A percentile compares a stretch with the other conserved stretches of the same genome.
Evolutionary conservation across 257 asterid genomes (phyloP).

Genomic region (Solanum chaucha): DNA sequence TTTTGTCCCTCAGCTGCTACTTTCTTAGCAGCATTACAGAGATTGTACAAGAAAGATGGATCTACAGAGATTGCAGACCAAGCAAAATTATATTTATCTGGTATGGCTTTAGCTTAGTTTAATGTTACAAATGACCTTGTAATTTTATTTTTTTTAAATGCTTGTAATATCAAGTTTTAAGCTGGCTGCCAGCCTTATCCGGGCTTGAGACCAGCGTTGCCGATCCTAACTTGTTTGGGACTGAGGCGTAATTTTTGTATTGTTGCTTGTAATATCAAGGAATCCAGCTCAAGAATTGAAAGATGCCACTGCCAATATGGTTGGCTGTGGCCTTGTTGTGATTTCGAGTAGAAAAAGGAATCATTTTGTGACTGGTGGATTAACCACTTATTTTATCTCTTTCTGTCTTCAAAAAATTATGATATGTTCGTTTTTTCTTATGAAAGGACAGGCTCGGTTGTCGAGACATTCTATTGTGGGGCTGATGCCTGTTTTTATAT

Average conservation of each 20-base stretch:
- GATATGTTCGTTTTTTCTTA: not conserved
- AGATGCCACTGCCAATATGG: not conserved
- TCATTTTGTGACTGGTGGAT: not conserved
- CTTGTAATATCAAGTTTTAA: not conserved
- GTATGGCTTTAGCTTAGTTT: not conserved
- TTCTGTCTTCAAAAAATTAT: not conserved
- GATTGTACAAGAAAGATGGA: not conserved
- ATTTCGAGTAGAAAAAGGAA: constrained; percentile 2
- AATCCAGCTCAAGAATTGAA: not conserved
- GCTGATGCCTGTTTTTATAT: constrained; percentile 7
- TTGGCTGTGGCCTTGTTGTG: not conserved
- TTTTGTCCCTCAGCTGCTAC: not conserved
- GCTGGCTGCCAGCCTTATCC: not conserved
- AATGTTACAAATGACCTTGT: not conserved
- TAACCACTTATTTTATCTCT: not conserved
- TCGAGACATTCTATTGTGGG: constrained; percentile 22
- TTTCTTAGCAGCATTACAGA: not conserved
- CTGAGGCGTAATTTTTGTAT: not conserved
- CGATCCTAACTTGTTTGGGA: not conserved
- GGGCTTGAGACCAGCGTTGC: not conserved
- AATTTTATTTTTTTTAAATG: not conserved
- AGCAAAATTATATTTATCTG: not conserved
- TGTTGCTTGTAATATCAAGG: not conserved
- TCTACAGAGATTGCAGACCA: not conserved
- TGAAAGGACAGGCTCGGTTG: not conserved